These are phyloP conservation scores for Dactylonectria estremocensis DNA, from an alignment of 2,329 filamentous ascomycete genomes.

Conservation along the genomic window DNA sequence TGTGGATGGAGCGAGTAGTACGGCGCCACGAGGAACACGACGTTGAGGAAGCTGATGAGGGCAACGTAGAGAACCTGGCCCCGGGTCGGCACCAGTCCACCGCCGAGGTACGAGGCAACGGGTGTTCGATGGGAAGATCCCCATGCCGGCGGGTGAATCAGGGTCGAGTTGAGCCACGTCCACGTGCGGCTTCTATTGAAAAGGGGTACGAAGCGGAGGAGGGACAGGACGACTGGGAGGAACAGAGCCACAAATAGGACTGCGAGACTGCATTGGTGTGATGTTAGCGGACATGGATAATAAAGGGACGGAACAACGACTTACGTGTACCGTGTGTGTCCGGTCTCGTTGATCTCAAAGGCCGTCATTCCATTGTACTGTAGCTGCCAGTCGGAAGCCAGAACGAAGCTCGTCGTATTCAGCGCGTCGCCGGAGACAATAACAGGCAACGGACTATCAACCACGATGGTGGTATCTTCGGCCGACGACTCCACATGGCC, in stretches of 20 bases:
- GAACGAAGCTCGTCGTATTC: conserved; percentile 53
- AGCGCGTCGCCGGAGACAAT: conserved; percentile 46
- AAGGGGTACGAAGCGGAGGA: conserved; percentile 54
- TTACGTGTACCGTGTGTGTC: conserved; percentile 46
- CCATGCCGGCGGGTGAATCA: conserved; percentile 52
- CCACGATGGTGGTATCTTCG: conserved; percentile 15
- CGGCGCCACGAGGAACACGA: conserved; percentile 51
- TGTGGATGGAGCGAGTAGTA: conserved; percentile 50
- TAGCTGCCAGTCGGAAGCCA: conserved; percentile 48
- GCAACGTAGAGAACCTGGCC: conserved; percentile 55
- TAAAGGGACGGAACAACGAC: not conserved
- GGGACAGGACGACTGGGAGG: conserved; percentile 51
- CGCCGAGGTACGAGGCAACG: conserved; percentile 33
- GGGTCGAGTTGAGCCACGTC: conserved; percentile 49
- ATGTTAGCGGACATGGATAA: not conserved
- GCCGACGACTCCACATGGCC: conserved; percentile 16
- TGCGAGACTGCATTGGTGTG: conserved; percentile 34
- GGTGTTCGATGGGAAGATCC: conserved; percentile 53
- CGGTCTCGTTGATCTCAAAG: conserved; percentile 63
- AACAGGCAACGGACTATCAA: conserved; percentile 41
- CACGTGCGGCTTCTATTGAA: conserved; percentile 44
- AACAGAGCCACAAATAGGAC: conserved; percentile 51
- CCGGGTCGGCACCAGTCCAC: conserved; percentile 52
- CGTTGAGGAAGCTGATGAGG: conserved; percentile 53
- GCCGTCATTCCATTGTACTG: conserved; percentile 68